These are phyloP conservation scores for Wallacemonas sp. DNA, from an alignment of 208 protist species.

Conservation along the genomic window DNA sequence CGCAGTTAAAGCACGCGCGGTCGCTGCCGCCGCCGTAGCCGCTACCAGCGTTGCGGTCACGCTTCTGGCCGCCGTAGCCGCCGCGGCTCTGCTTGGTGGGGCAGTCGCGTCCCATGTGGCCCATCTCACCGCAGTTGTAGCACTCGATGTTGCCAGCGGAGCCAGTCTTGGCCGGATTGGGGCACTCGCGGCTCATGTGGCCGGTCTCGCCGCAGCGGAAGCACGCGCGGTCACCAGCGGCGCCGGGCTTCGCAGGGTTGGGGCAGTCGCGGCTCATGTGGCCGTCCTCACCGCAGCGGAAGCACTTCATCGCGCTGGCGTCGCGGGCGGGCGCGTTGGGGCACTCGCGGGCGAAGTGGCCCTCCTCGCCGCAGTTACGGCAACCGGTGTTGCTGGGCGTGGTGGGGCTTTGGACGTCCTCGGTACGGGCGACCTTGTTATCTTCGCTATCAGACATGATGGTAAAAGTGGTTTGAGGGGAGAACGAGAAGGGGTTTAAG, in stretches of 20 bases:
- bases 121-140: constrained; percentile 73
- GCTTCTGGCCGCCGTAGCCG: constrained; percentile 58
- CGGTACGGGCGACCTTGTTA: constrained; percentile 26
- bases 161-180: constrained; percentile 52
- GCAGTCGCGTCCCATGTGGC: constrained; percentile 82
- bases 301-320: constrained; percentile 69
- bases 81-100: constrained; percentile 37
- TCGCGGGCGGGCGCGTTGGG: constrained; percentile 31
- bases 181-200: constrained; percentile 88
- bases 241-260: constrained; percentile 48
- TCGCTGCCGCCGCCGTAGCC: constrained; percentile 57
- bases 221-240: constrained; percentile 70
- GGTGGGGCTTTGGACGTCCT: constrained; percentile 20
- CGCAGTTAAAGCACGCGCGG: constrained; percentile 85
- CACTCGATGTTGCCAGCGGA: constrained; percentile 45
- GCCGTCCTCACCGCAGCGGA: constrained; percentile 69
- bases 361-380: constrained; percentile 80
- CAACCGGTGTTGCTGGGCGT: constrained; percentile 45
- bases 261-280: constrained; percentile 90
- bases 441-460: constrained; percentile 39
- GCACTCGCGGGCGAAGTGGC: constrained; percentile 87
- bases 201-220: constrained; percentile 74
- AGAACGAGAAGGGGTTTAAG: constrained; percentile 8
- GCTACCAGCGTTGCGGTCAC: constrained; percentile 55
- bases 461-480: not conserved